Evolutionary conservation across 768 basidiomycete genomes (phyloP), one percentile per base, ranked within the genome.

Genomic region (Lyophyllum shimeji): DNA sequence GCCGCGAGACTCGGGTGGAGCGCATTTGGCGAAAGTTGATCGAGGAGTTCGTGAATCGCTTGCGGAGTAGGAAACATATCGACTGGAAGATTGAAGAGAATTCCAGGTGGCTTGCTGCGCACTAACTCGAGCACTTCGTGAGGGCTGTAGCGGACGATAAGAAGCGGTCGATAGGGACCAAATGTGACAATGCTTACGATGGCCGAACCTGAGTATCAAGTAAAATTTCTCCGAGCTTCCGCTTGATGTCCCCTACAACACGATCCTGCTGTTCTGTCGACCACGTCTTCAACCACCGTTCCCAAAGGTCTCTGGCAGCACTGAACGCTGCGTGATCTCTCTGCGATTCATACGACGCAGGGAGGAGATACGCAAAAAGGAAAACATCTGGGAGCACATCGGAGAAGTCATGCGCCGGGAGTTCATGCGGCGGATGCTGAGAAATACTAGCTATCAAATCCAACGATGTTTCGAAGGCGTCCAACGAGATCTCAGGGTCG

Each of bases 1-100:
- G 91, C 73, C 0, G 82, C 85, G 21, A 89, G 68, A 62, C 84
- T 85, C 3, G 81, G 62, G 50, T 85, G 76, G 33, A 75, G 69
- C 1, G 82, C 74, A 15, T 76, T 74, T 0, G 78, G 67, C 1
- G 81, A 74, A 27, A 89, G 70, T 2, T 58, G 61, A 17, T 69
- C 60, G 2, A 86, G 75, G 70, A 83, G 75, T 1, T 64, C 59
- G 23, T 84, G 78, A 17, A 87, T 69, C 52, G 76, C 76, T 0
- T 67, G 62, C 7, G 66, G 61, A 7, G 79, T 69, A 0, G 85
- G 87, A 60, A 89, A 77, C 37, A 88, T 70, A 33, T 84, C 84
- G 9, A 57, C 51, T 3, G 84, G 61, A 17, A 81, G 61, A 8
- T 81, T 67, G 12, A 80, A 42, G 4, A 66, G 57, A 21, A 80